Conservation (phyloP, 768 basidiomycete species). For the Phanerochaete carnosa region DNA sequence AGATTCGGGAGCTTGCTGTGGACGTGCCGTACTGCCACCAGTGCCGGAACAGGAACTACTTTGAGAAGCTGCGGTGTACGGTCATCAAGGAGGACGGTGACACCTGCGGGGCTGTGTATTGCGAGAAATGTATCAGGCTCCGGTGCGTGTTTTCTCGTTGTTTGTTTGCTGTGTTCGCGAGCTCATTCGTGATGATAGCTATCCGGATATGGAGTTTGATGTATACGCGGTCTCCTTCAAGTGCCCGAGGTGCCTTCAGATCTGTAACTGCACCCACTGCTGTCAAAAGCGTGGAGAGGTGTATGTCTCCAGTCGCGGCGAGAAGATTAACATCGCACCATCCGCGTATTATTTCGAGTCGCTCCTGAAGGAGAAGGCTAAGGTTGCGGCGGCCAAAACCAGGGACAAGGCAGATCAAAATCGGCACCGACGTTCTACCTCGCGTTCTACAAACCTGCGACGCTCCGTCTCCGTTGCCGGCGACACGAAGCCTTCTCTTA, state of each 20-base stretch:
- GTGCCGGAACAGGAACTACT: conserved; percentile 24
- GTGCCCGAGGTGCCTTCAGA: conserved; percentile 46
- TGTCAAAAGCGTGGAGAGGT: conserved; percentile 42
- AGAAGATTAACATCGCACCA: too few relatives aligned
- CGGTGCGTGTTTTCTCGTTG: conserved; percentile 26
- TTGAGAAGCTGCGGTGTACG: conserved; percentile 36
- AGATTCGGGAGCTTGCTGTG: conserved; percentile 1
- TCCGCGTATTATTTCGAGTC: background rate
- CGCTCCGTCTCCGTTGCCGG: too few relatives aligned
- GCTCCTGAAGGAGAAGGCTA: background rate
- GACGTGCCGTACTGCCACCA: conserved; percentile 32
- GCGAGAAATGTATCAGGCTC: conserved; percentile 30
- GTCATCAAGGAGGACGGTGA: conserved; percentile 12
- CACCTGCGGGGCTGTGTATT: conserved; percentile 32
- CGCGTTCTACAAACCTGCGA: too few relatives aligned
- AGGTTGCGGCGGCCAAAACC: background rate
- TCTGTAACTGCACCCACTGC: conserved; percentile 50
- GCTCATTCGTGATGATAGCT: too few relatives aligned
- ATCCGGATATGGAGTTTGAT: conserved; percentile 37
- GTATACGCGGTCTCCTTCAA: conserved; percentile 22
- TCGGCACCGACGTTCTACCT: too few relatives aligned
- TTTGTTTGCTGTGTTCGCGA: background rate
- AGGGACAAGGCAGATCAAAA: too few relatives aligned
- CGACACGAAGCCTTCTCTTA: background rate
- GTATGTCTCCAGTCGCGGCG: conserved; percentile 42